These are phyloP conservation scores for Amborella trichopoda DNA, from an alignment of 164 flowering plant genomes.

Conservation along the genomic window DNA sequence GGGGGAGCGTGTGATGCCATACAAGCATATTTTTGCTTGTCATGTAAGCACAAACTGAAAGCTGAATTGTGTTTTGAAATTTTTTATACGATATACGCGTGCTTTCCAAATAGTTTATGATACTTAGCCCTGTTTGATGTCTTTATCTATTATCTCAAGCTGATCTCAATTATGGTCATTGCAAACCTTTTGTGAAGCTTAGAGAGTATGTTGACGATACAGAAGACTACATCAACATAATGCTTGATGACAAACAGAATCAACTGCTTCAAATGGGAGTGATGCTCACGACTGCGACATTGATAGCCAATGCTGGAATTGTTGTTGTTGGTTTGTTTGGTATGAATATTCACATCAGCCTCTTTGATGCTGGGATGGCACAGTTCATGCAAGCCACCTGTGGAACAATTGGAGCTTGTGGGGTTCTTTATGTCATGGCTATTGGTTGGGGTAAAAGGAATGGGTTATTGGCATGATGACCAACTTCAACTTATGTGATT, in stretches of 20 bases:
- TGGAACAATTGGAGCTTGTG: conserved; percentile 30
- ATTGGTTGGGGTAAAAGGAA: conserved; percentile 30
- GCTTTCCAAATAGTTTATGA: background rate
- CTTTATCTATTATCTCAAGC: background rate
- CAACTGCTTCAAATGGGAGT: conserved; percentile 44
- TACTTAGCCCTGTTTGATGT: background rate
- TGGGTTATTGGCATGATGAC: conserved; percentile 18
- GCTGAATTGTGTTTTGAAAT: too few relatives aligned
- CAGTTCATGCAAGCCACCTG: conserved; percentile 26
- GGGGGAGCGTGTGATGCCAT: too few relatives aligned
- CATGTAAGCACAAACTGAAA: too few relatives aligned
- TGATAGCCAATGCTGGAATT: conserved; percentile 22
- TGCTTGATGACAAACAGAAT: conserved; percentile 42
- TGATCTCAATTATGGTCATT: too few relatives aligned
- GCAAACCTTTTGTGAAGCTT: conserved; percentile 16
- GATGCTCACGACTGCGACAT: conserved; percentile 23
- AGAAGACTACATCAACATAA: conserved; percentile 36
- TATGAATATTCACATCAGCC: conserved; percentile 22
- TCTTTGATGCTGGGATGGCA: conserved; percentile 8
- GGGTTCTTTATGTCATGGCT: conserved; percentile 22
- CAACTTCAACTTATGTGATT: too few relatives aligned
- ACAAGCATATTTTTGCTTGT: too few relatives aligned
- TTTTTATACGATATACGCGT: too few relatives aligned
- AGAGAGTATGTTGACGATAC: conserved; percentile 39
- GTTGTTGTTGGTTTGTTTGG: conserved; percentile 27